Conservation (phyloP, 169 alveolate genomes). For the Plasmodium reichenowi region DNA sequence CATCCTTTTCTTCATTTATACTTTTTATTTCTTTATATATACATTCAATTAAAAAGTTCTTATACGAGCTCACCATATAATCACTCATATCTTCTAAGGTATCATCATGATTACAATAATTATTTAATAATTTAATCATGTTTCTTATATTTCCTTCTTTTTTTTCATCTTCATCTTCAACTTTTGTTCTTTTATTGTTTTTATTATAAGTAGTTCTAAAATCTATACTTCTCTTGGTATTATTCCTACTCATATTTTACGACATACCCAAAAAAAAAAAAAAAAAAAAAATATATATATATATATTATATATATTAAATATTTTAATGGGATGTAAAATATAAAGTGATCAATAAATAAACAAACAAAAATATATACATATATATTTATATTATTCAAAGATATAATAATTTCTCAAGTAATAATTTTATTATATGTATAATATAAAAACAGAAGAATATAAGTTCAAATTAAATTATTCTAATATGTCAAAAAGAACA, state of each 20-base stretch:
- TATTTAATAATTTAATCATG: slow-evolving; percentile 32
- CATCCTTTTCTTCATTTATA: slow-evolving; percentile 9
- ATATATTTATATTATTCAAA: not conserved
- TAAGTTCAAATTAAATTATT: too few relatives aligned
- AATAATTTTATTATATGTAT: too few relatives aligned
- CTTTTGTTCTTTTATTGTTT: slow-evolving; percentile 1
- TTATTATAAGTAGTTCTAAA: not conserved
- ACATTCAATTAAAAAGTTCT: slow-evolving; percentile 35
- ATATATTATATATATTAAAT: not conserved
- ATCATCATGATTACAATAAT: slow-evolving; percentile 21
- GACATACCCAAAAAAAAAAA: not conserved
- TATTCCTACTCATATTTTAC: slow-evolving; percentile 11
- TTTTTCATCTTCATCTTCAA: slow-evolving; percentile 3
- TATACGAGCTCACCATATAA: slow-evolving; percentile 51
- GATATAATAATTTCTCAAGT: too few relatives aligned
- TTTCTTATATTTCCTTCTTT: slow-evolving; percentile 19
- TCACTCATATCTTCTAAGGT: slow-evolving; percentile 57
- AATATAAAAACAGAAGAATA: too few relatives aligned
- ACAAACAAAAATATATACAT: not conserved
- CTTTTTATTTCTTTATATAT: slow-evolving; percentile 48
- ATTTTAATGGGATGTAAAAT: too few relatives aligned
- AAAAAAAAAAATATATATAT: not conserved
- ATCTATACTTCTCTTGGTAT: slow-evolving; percentile 30
- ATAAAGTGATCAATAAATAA: not conserved
- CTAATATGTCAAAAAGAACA: too few relatives aligned